These are phyloP conservation scores for Pyrus betulifolia DNA, from an alignment of 306 rosid species.

Conservation along the genomic window DNA sequence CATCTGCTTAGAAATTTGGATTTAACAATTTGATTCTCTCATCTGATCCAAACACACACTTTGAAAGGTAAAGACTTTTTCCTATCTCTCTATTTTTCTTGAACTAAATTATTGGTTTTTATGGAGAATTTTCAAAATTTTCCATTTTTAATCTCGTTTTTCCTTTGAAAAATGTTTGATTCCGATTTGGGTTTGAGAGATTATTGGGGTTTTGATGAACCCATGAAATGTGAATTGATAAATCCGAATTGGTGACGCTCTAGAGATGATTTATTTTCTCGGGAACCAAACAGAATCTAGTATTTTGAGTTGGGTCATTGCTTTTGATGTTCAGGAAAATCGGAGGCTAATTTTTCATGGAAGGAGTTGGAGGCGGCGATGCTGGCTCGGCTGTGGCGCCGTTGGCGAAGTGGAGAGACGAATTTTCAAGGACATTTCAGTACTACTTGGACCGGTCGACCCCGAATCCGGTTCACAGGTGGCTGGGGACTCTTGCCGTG, in stretches of 20 bases:
- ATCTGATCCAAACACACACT: neutral
- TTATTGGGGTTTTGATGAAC: neutral
- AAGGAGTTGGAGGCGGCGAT: conserved; percentile 43
- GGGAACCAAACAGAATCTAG: neutral
- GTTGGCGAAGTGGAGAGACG: conserved; percentile 49
- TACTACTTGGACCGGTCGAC: conserved; percentile 57
- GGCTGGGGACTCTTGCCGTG: conserved; percentile 51
- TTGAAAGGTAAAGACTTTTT: neutral
- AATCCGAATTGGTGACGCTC: neutral
- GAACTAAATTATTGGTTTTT: neutral
- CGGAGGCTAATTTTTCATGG: conserved; percentile 28
- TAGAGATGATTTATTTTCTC: neutral
- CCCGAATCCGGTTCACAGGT: conserved; percentile 51
- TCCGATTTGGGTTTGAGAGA: neutral
- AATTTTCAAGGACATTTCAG: conserved; percentile 41
- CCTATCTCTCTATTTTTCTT: too few species aligned
- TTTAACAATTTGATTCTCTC: neutral
- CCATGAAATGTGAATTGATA: neutral
- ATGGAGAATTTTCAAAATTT: neutral
- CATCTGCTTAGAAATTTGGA: neutral
- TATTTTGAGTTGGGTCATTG: neutral
- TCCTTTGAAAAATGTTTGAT: neutral
- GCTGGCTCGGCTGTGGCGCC: conserved; percentile 35
- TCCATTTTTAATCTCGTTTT: neutral
- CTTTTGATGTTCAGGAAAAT: conserved; percentile 10